A percentile compares a stretch with the other conserved stretches of the same genome.
These are phyloP conservation scores for Trichosporon asahii DNA, from an alignment of 1,284 basidiomycete species.

Conservation along the genomic window DNA sequence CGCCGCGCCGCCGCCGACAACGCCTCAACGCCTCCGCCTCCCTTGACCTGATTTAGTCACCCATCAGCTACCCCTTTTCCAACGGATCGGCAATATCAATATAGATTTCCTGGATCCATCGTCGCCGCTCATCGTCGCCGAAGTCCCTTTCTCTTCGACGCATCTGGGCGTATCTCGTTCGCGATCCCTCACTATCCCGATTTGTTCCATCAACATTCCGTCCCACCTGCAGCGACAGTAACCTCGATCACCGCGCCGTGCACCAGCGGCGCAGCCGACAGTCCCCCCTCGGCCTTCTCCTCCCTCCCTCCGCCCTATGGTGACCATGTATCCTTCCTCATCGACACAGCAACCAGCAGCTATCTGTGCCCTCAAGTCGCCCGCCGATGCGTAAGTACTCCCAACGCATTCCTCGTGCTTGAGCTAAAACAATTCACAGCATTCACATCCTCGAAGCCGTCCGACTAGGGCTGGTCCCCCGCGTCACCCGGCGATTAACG, in stretches of 20 bases:
- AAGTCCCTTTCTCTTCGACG: not conserved
- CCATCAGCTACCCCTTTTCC: not conserved
- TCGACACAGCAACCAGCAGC: conserved; percentile 49
- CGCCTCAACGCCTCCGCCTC: conserved; percentile 7
- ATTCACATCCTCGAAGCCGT: conserved; percentile 91
- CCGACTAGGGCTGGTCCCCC: conserved; percentile 76
- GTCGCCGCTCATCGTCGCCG: not conserved
- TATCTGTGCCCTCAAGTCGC: conserved; percentile 47
- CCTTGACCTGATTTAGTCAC: conserved; percentile 8
- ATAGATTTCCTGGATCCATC: not conserved
- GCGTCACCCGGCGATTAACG: conserved; percentile 84
- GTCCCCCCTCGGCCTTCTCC: not conserved
- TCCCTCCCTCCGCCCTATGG: not conserved
- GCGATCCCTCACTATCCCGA: not conserved
- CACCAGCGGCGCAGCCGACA: conserved; percentile 2
- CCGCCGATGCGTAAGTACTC: conserved; percentile 48
- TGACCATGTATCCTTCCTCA: conserved; percentile 38
- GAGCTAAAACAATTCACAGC: conserved; percentile 23
- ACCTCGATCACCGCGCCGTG: not conserved
- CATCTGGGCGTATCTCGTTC: not conserved
- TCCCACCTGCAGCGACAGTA: not conserved
- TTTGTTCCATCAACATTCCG: not conserved
- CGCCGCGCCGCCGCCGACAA: not conserved
- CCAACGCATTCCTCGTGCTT: conserved; percentile 9
- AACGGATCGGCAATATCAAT: conserved; percentile 8